Base-by-base conservation (phyloP, 768 basidiomycete species). In the Termitomyces sp. region DNA sequence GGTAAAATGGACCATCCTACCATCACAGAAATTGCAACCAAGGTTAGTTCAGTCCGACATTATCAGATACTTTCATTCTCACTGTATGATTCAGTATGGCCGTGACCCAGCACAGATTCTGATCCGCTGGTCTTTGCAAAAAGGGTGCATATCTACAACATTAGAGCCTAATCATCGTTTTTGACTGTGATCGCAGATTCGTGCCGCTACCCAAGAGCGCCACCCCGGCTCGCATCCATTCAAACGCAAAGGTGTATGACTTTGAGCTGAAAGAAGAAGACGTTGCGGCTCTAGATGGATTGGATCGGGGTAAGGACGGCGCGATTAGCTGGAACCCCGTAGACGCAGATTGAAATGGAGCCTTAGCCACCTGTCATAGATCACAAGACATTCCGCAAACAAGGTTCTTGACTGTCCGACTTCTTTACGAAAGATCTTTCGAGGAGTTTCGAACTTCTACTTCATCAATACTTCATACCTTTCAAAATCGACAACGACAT, bases 41-140 rank as follows among this genome's bases (percentile, higher is more conserved):
- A 88, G 77, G 90, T 89, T 57, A 16, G 72, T 60, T 45, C 33
- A 34, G n/a, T 14, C 22, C 30, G 20, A n/a, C 42, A 42, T 40
- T 32, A 18, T n/a, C 33, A 24, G 30, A 26, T 48, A 39, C 26
- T 42, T 55, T 42, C 16, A 49, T 27, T 24, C 27, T 46, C 8
- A 24, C 36, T 30, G 26, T 16, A 34, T 20, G 14, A 48, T 39
- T 22, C 59, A 91, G 87, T 71, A 85, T 62, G 70, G 72, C 42
- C 82, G 83, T 55, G 82, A 86, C 42, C 81, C 82, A 5, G 86
- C 93, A 18, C 95, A 97, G 66, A 77, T 96, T 45, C 80, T 97
- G 16, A 74, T 97, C 56, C 83, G 95, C 24, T 97, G 94, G 92
- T 95, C 93, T 30, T 74, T 98, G 37, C 95, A 97, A 69, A 84